Evolutionary conservation across 176 grass and related monocot genomes (phyloP).

Genomic region (Carex scoparia): DNA sequence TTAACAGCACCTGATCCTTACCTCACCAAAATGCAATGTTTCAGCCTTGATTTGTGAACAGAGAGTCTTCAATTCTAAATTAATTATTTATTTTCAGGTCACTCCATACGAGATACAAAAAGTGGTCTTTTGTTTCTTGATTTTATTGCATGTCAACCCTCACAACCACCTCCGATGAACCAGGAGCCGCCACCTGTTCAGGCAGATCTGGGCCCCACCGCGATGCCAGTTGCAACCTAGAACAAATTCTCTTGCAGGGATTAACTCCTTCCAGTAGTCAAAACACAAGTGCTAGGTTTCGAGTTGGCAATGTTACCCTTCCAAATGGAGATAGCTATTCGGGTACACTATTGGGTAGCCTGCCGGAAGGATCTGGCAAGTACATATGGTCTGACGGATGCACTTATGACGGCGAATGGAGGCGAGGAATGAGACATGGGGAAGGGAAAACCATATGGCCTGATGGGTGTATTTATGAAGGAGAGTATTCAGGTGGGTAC

Average conservation of each 20-base stretch:
- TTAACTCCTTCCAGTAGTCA: conserved; percentile 37
- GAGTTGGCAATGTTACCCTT: conserved; percentile 48
- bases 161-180: conserved; percentile 46
- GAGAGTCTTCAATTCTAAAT: not conserved
- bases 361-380: conserved; percentile 72
- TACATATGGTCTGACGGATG: conserved; percentile 78
- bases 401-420: conserved; percentile 77
- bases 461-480: conserved; percentile 53
- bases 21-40: not conserved
- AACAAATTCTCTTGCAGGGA: conserved; percentile 30
- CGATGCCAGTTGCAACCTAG: conserved; percentile 46
- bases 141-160: conserved; percentile 81
- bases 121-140: conserved; percentile 4
- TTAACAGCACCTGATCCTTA: not conserved
- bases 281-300: conserved; percentile 44
- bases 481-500: conserved; percentile 76
- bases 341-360: conserved; percentile 56
- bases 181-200: conserved; percentile 40
- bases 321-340: conserved; percentile 62
- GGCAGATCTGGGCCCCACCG: conserved; percentile 40
- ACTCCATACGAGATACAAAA: not conserved
- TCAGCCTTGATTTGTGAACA: not conserved
- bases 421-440: conserved; percentile 78
- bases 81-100: conserved; percentile 7
- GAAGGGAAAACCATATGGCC: conserved; percentile 68